Evolutionary conservation across 768 basidiomycete genomes (phyloP), one percentile per base, ranked within the genome.

Genomic region (Lentinula sp.): DNA sequence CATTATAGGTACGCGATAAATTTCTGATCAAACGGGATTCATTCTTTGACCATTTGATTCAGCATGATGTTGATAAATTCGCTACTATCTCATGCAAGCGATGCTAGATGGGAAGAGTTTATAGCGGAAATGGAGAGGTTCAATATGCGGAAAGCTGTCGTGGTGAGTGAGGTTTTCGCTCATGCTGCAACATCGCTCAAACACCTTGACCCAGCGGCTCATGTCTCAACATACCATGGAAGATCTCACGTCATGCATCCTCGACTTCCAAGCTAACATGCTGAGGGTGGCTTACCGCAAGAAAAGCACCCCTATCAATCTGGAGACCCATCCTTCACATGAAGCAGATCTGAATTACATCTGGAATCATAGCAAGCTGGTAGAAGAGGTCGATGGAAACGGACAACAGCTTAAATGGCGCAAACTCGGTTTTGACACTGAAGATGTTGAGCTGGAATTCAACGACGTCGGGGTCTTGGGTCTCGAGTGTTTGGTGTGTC

Each of bases 61-160:
- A 93, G 92, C 64, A 86, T 96, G 84, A 92, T 90, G 85, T 76
- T 96, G 65, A 90, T 96, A 66, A 94, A 95, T 68, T 91, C 92
- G 7, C 76, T 95, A 9, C 70, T 95, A 60, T 81, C 87, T 7
- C 88, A 93, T 67, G 90, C 86, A n/a, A 87, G 80, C 51, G 91
- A 93, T 67, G 72, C 74, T 1, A 80, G 84, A 62, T 94, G 91
- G 89, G 86, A 89, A 53, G 85, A 88, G 64, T 90, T 95, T 69
- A 86, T 88, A 54, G 73, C 77, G 23, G 86, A 90, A 59, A 73
- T 94, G 6, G 91, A 95, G 66, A 78, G 80, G 51, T 70, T 94
- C 57, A 91, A 89, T 65, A 85, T 92, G 31, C 82, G 88, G 59
- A 91, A 87, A 70, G 90, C 91, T 10, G 90, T 93, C 53, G 84